Percentiles rank a stretch among this genome's conserved stretches.
These are phyloP conservation scores for Phytophthora europaea DNA, from an alignment of 352 stramenopile genomes.

Conservation along the genomic window DNA sequence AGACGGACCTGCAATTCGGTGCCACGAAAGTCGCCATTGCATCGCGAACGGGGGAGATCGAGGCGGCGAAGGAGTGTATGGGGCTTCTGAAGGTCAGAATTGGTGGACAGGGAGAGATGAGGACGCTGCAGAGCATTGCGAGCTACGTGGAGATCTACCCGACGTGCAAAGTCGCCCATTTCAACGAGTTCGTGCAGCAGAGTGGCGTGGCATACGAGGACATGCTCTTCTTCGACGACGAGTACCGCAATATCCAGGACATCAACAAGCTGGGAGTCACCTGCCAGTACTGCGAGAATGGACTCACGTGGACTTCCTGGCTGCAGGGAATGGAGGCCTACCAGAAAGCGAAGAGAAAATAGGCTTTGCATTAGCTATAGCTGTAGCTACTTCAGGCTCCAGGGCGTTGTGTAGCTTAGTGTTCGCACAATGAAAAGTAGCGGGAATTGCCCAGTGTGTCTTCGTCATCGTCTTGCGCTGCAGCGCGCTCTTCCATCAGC, in stretches of 20 bases:
- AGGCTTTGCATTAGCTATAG: background rate
- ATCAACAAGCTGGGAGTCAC: constrained; percentile 78
- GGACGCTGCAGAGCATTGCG: constrained; percentile 58
- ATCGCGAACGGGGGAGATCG: constrained; percentile 73
- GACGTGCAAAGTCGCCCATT: constrained; percentile 90
- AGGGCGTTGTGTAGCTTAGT: background rate
- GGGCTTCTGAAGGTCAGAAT: constrained; percentile 59
- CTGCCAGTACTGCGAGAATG: constrained; percentile 77
- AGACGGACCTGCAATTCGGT: constrained; percentile 73
- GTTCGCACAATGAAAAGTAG: constrained; percentile 12
- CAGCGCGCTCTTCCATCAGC: constrained; percentile 42
- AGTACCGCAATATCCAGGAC: constrained; percentile 82
- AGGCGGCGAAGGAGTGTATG: constrained; percentile 76
- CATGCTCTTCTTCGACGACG: constrained; percentile 98
- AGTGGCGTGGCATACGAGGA: constrained; percentile 92
- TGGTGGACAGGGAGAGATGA: constrained; percentile 19
- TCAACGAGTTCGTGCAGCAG: constrained; percentile 86
- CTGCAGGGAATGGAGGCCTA: constrained; percentile 70
- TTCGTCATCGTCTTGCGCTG: constrained; percentile 9
- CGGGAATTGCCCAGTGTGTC: background rate
- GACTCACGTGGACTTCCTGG: constrained; percentile 71
- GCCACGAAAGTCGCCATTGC: constrained; percentile 54
- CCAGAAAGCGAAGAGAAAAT: constrained; percentile 53
- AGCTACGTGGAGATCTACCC: constrained; percentile 83
- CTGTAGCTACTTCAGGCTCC: too few relatives aligned